A percentile compares a stretch with the other conserved stretches of the same genome.
phyloP scores from a whole-genome alignment of 768 basidiomycete genomes.

The Boletales sp. region DNA sequence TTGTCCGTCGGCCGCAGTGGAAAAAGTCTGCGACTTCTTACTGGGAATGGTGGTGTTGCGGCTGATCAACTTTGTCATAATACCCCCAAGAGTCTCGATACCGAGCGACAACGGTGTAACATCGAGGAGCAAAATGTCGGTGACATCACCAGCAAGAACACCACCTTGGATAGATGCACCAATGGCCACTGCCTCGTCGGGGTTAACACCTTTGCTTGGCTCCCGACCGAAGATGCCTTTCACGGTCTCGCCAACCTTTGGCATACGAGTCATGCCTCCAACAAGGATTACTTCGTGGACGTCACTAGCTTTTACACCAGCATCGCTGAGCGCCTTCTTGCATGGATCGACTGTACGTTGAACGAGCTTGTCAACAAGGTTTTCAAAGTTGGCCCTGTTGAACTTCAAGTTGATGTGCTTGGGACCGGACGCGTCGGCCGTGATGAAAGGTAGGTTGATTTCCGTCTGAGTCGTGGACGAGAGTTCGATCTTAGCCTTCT shows the following conservation, averaged over 20 bases:
- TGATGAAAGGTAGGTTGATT: conserved; percentile 97
- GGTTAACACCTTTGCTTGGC: conserved; percentile 98
- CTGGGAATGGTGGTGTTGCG: conserved; percentile 99
- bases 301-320: conserved; percentile 88
- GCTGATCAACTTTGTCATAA: conserved; percentile 98
- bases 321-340: conserved; percentile 94
- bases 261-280: conserved; percentile 99
- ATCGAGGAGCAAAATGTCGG: conserved; percentile 90
- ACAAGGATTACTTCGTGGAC: conserved; percentile 97
- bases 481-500: conserved; percentile 99
- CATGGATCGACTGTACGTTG: conserved; percentile 92
- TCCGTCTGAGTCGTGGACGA: conserved; percentile 95
- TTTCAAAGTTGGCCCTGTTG: conserved; percentile 86
- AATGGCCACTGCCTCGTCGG: conserved; percentile 98
- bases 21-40: conserved; percentile 99
- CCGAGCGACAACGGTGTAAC: conserved; percentile 95
- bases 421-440: conserved; percentile 90
- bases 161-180: conserved; percentile 98
- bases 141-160: conserved; percentile 94
- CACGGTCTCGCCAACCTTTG: conserved; percentile 90
- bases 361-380: conserved; percentile 76
- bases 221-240: conserved; percentile 87
- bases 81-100: conserved; percentile 97
- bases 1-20: conserved; percentile 97
- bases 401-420: conserved; percentile 96